Percentiles rank a stretch among this genome's conserved stretches.
Conservation (phyloP, 2,329 filamentous ascomycete genomes). For the Rosellinia necatrix region DNA sequence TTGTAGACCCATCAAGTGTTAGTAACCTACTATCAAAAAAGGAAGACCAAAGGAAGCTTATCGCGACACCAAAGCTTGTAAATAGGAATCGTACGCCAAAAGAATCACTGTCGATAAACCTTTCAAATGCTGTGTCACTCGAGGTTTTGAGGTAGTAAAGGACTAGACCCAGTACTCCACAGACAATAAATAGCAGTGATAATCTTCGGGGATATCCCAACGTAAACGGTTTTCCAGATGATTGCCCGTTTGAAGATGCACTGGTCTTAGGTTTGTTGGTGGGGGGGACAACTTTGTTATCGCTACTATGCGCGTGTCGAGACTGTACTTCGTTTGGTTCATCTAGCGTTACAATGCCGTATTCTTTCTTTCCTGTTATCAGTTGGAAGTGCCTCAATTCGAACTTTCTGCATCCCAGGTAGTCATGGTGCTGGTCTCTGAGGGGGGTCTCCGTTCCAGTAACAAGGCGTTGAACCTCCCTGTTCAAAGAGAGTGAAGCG, state of each 20-base stretch:
- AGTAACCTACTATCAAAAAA: slow-evolving; percentile 43
- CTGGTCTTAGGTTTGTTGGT: too few relatives aligned
- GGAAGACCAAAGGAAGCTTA: slow-evolving; percentile 46
- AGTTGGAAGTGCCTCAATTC: background rate
- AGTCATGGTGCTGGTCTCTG: background rate
- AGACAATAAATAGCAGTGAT: slow-evolving; percentile 27
- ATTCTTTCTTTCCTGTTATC: slow-evolving; percentile 6
- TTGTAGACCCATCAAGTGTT: background rate
- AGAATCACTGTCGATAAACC: slow-evolving; percentile 47
- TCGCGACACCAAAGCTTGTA: slow-evolving; percentile 44
- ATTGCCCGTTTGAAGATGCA: background rate
- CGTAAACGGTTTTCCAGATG: slow-evolving; percentile 1
- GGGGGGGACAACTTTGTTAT: background rate
- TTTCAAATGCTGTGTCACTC: slow-evolving; percentile 44
- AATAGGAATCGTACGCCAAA: slow-evolving; percentile 49
- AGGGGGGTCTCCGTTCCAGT: background rate
- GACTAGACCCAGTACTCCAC: slow-evolving; percentile 41
- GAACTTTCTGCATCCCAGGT: background rate
- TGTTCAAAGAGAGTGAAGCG: slow-evolving; percentile 29
- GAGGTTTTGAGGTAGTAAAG: slow-evolving; percentile 45
- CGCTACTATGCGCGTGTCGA: background rate
- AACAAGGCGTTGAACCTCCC: slow-evolving; percentile 23
- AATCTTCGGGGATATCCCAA: slow-evolving; percentile 15
- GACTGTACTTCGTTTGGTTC: background rate
- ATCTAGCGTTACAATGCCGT: slow-evolving; percentile 13